phyloP scores from a whole-genome alignment of 495 filamentous ascomycete species.

The Penicillium bialowiezense region DNA sequence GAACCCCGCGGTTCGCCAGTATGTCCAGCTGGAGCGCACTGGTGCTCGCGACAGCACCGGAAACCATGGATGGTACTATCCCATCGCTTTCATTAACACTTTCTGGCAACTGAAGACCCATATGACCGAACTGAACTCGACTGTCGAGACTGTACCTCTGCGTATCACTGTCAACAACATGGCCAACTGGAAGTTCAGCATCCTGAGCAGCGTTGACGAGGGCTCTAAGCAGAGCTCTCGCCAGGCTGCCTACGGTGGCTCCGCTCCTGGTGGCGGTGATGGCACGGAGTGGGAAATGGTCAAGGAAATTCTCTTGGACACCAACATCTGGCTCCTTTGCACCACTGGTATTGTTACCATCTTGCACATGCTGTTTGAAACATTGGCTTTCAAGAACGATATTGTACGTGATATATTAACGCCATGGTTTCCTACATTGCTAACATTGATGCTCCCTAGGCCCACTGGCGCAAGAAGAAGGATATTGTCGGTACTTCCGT shows the following conservation, averaged over 20 bases:
- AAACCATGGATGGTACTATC: constrained; percentile 96
- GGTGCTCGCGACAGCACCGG: constrained; percentile 75
- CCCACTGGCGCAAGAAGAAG: constrained; percentile 99
- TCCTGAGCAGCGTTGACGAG: constrained; percentile 80
- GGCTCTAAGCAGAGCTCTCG: constrained; percentile 77
- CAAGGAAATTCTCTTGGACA: constrained; percentile 91
- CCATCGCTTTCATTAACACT: constrained; percentile 85
- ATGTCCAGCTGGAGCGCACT: constrained; percentile 70
- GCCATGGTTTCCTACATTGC: constrained; percentile 1
- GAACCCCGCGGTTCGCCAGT: constrained; percentile 72
- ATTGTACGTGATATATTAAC: constrained; percentile 53
- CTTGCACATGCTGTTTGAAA: constrained; percentile 92
- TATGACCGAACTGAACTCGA: constrained; percentile 91
- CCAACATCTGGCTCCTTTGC: constrained; percentile 84
- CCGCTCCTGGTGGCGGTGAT: constrained; percentile 65
- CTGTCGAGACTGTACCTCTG: constrained; percentile 77
- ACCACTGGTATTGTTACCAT: constrained; percentile 83
- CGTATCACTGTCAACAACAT: constrained; percentile 81
- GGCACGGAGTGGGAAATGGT: constrained; percentile 90
- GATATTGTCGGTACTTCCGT: constrained; percentile 95
- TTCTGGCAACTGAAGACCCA: constrained; percentile 94
- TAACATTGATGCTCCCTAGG: constrained; percentile 29
- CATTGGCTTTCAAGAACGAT: constrained; percentile 94
- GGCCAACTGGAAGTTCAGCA: constrained; percentile 85
- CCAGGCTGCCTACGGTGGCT: constrained; percentile 63